A percentile compares a stretch with the other conserved stretches of the same genome.
These are phyloP conservation scores for Microdochium nivale DNA, from an alignment of 2,329 filamentous ascomycete species.

Conservation along the genomic window DNA sequence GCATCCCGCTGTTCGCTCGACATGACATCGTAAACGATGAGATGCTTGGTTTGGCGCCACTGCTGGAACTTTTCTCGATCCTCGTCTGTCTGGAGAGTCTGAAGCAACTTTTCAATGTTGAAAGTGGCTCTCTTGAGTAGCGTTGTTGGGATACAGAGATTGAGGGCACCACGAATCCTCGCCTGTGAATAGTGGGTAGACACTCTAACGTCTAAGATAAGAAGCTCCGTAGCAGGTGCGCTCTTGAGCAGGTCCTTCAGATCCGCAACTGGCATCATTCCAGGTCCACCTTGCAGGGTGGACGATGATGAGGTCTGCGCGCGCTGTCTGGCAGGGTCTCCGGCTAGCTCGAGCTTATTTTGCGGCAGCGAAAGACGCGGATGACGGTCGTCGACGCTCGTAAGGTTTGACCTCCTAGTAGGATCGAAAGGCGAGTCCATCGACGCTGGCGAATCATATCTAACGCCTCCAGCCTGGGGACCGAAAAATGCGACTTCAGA, in stretches of 20 bases:
- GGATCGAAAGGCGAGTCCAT: constrained; percentile 23
- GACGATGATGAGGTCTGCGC: constrained; percentile 45
- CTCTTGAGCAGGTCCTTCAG: constrained; percentile 48
- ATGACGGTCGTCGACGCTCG: constrained; percentile 40
- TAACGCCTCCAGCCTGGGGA: constrained; percentile 28
- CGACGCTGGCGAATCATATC: constrained; percentile 35
- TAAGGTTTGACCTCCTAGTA: constrained; percentile 21
- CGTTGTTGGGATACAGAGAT: constrained; percentile 91
- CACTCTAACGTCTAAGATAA: constrained; percentile 81
- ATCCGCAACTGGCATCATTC: constrained; percentile 43
- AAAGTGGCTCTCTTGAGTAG: constrained; percentile 86
- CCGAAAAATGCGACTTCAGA: constrained; percentile 37
- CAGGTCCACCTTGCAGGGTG: constrained; percentile 35
- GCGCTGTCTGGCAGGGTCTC: constrained; percentile 20
- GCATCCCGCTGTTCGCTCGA: constrained; percentile 77
- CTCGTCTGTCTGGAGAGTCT: constrained; percentile 68
- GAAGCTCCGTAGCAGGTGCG: constrained; percentile 30
- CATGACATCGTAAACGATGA: constrained; percentile 79
- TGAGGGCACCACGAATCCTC: constrained; percentile 72
- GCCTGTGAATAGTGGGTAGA: constrained; percentile 72
- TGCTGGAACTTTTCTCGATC: constrained; percentile 65
- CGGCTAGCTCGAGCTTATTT: constrained; percentile 31
- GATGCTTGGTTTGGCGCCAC: constrained; percentile 67
- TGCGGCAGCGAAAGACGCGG: constrained; percentile 46
- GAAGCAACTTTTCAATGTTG: constrained; percentile 76